Base-by-base conservation (phyloP, 1,284 basidiomycete genomes). In the Ceratobasidium sp. region DNA sequence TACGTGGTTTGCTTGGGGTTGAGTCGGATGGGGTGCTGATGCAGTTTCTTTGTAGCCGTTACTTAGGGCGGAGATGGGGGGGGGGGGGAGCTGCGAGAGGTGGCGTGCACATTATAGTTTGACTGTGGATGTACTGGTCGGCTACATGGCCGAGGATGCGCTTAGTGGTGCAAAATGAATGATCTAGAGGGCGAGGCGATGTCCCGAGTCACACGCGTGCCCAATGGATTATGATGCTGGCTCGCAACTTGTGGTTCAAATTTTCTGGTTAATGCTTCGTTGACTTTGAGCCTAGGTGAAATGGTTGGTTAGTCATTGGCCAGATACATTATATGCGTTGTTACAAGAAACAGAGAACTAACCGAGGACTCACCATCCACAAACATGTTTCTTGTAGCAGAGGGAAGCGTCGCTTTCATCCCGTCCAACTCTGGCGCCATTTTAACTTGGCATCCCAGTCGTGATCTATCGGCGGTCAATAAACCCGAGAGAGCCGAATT, bases 301-400 rank as follows among this genome's bases (percentile, higher is more conserved):
- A 49, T 51, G 19, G 27, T 48, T 29, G 22, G 48, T 65, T 34
- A 65, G 27, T 51, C 29, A 48, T 58, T 58, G 54, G 54, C 7
- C 31, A 9, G 31, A 31, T 31, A 31, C 22, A n/a, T 37, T 29
- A 31, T 13, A 14, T 29, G 31, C 29, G 31, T 53, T 27, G 51
- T n/a, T 53, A 53, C 29, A 53, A 27, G 51, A n/a, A 27, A 53
- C 8, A n/a, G n/a, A n/a, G n/a, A n/a, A n/a, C 24, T 9, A 76
- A 48, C 16, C 41, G 46, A 76, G 49, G 24, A 83, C 88, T 80
- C 77, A 92, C 92, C 94, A 81, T 96, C 94, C 39, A 98, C 95
- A 81, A 95, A 96, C 94, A 99, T 95, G 84, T 99, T 99, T 80
- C 97, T 85, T 39, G 97, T 99, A 19, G 97, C 96, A 9, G 93